A percentile compares a stretch with the other conserved stretches of the same genome.
phyloP scores from a whole-genome alignment of 352 stramenopile species.

The Globisporangium megalacanthum region DNA sequence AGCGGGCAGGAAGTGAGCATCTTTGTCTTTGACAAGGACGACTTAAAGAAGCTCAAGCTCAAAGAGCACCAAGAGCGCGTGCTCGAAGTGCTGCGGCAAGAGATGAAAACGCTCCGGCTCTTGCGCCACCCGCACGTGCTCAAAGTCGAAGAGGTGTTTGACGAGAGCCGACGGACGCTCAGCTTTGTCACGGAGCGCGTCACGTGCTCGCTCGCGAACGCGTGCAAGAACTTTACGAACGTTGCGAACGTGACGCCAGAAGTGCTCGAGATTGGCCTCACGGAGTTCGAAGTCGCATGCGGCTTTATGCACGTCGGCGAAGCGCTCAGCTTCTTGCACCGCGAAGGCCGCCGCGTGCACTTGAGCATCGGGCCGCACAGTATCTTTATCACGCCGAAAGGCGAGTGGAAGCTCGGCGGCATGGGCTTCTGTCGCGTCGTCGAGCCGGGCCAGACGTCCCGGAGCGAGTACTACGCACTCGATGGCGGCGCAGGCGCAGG shows the following conservation, averaged over 20 bases:
- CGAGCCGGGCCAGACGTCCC: conserved; percentile 73
- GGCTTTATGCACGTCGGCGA: conserved; percentile 87
- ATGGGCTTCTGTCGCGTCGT: conserved; percentile 87
- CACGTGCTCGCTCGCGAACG: conserved; percentile 87
- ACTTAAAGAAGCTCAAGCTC: conserved; percentile 75
- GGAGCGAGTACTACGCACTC: conserved; percentile 79
- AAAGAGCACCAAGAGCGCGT: conserved; percentile 85
- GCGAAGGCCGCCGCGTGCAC: conserved; percentile 84
- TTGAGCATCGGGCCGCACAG: conserved; percentile 81
- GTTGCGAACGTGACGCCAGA: conserved; percentile 81
- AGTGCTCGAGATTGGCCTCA: conserved; percentile 83
- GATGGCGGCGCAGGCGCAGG: conserved; percentile 50
- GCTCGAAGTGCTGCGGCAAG: conserved; percentile 81
- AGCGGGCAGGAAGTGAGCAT: conserved; percentile 74
- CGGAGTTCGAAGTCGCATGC: conserved; percentile 83
- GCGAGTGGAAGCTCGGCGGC: conserved; percentile 89
- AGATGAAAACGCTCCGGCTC: conserved; percentile 85
- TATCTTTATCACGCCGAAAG: conserved; percentile 89
- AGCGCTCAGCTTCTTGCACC: conserved; percentile 87
- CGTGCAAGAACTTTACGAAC: conserved; percentile 87
- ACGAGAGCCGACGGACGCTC: conserved; percentile 79
- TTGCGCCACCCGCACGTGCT: conserved; percentile 86
- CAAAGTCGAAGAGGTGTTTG: conserved; percentile 88
- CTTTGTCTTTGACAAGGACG: conserved; percentile 86
- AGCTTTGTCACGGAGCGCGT: conserved; percentile 89